Base-by-base conservation (phyloP, 1,284 basidiomycete species). In the Trametes sp. region DNA sequence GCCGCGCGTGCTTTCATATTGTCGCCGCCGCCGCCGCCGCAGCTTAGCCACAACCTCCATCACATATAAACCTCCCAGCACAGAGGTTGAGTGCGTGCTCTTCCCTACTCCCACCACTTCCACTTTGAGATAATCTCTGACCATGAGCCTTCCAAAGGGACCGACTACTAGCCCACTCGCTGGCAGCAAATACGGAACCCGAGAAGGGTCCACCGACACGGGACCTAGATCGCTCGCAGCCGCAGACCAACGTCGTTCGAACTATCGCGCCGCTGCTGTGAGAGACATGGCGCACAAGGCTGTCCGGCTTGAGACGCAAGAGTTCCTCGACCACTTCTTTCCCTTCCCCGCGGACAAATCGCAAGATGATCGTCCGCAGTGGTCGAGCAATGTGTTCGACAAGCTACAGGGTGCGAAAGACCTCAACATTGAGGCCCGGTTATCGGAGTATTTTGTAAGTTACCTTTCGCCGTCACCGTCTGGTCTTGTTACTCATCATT, bases 281-380 rank as follows among this genome's bases (percentile, higher is more conserved):
- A 24, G 49, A 49, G 54, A 56, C 33, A 56, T 56, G 54, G 54
- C 54, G 6, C 44, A 56, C 35, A 56, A 49, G 14, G 54, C 54
- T 36, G 35, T 56, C 24, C 14, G 44, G 10, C 29, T 56, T 2
- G 54, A 56, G 3, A 1, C 26, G 9, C 3, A 31, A 7, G 35
- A 28, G 19, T 56, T 56, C 23, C 19, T 14, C 16, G 33, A 48
- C 33, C 8, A 26, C 7, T 56, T 56, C 35, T 56, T 56, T n/a
- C 35, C 54, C 14, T n/a, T 49, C 10, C 33, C 45, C 21, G n/a
- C 45, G 24, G 42, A 29, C 28, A 2, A 38, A 24, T 24, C 50
- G 6, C 50, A 23, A 4, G 24, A 23, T 6, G 33, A 51, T 38
- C 35, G 50, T 24, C 45, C 11, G 13, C 26, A 46, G 28, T 48